Conservation (phyloP, 2,329 filamentous ascomycete genomes). For the Cladosporium sp. region DNA sequence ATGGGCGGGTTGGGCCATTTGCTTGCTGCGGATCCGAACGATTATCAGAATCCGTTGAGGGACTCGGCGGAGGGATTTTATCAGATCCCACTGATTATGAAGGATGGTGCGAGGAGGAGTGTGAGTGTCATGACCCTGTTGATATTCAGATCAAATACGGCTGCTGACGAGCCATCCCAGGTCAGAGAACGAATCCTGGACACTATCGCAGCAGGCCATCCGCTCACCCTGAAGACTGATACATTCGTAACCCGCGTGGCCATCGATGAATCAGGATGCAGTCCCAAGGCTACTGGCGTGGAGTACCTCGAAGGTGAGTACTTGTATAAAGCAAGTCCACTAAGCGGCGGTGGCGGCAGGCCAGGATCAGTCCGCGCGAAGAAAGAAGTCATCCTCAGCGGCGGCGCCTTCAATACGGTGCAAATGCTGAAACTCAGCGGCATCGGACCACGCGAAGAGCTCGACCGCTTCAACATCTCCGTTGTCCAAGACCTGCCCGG, state of each 20-base stretch:
- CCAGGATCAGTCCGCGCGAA: constrained; percentile 37
- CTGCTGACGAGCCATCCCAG: neutral
- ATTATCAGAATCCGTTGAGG: constrained; percentile 31
- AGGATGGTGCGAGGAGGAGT: constrained; percentile 20
- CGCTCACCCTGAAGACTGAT: constrained; percentile 56
- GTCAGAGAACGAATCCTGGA: constrained; percentile 54
- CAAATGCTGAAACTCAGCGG: constrained; percentile 63
- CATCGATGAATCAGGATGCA: constrained; percentile 52
- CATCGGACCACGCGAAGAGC: constrained; percentile 54
- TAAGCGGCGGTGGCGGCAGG: constrained; percentile 27
- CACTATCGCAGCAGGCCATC: constrained; percentile 46
- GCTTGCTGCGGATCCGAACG: constrained; percentile 44
- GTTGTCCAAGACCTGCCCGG: constrained; percentile 55
- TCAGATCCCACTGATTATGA: constrained; percentile 56
- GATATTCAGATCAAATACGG: too few species aligned
- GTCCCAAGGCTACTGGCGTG: constrained; percentile 45
- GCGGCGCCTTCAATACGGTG: constrained; percentile 58
- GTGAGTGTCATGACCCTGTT: constrained; percentile 33
- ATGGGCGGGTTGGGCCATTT: constrained; percentile 43
- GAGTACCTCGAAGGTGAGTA: constrained; percentile 39
- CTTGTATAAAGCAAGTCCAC: constrained; percentile 37
- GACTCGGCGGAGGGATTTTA: constrained; percentile 50
- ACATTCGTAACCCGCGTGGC: constrained; percentile 57
- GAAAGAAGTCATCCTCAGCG: constrained; percentile 42
- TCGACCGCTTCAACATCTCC: constrained; percentile 52